Evolutionary conservation across 345 rosid species (phyloP).

Genomic region (Linum usitatissimum): DNA sequence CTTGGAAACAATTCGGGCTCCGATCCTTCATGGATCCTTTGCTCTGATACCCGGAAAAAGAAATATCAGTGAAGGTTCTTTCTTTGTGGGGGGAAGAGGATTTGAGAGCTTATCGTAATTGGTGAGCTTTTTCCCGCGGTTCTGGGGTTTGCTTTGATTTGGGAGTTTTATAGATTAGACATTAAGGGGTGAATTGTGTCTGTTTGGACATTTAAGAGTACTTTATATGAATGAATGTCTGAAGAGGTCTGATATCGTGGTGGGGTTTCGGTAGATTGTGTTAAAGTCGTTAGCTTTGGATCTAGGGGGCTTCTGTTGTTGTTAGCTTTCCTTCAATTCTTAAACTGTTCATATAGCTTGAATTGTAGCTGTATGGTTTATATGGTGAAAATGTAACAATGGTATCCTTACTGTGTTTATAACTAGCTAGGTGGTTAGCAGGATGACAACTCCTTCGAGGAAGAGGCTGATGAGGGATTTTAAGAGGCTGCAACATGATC

Average conservation of each 20-base stretch:
- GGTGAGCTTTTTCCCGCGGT: not conserved
- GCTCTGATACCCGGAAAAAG: not conserved
- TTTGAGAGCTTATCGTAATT: not conserved
- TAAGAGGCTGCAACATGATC: constrained; percentile 30
- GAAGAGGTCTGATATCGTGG: not conserved
- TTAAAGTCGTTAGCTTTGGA: not conserved
- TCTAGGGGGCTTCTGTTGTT: not conserved
- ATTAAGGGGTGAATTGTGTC: no score
- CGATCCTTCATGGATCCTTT: not conserved
- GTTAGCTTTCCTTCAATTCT: not conserved
- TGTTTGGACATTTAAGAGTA: not conserved
- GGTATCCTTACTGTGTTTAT: not conserved
- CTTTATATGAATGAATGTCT: not conserved
- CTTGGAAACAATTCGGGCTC: not conserved
- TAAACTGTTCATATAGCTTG: no score
- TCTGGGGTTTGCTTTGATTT: not conserved
- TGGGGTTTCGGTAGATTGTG: not conserved
- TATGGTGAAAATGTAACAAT: no score
- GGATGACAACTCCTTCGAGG: constrained; percentile 26
- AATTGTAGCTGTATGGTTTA: no score
- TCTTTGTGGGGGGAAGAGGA: not conserved
- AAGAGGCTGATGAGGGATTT: constrained; percentile 31
- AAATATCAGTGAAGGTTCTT: not conserved
- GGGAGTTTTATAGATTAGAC: not conserved
- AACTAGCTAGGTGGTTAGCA: not conserved